Evolutionary conservation across 768 basidiomycete genomes (phyloP), one percentile per base, ranked within the genome.

Genomic region (Gymnopilus junonius): DNA sequence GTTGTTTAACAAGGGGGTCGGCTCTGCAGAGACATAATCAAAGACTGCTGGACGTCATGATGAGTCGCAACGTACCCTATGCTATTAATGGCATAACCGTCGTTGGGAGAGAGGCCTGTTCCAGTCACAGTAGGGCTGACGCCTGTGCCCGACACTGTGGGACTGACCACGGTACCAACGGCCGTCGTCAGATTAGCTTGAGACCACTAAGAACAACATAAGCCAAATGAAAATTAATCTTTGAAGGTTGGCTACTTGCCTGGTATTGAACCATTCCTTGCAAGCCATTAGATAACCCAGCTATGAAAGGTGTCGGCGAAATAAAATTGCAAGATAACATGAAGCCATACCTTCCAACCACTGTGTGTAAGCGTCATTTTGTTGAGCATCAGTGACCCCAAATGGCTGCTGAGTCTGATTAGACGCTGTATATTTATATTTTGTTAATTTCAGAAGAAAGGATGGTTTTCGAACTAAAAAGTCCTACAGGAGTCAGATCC

Each of bases 61-160:
- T 17, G 12, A n/a, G n/a, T 11, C 40, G 12, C 20, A 27, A 67
- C 81, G 54, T 67, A 83, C 82, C 77, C 80, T 64, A 69, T 56
- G 14, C 79, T 81, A 37, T 77, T 74, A 57, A 68, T 77, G 37
- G 79, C 77, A 68, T 90, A 90, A 71, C 89, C 89, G 73, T 90
- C 89, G 59, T 87, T 86, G 27, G 89, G 89, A 3, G 87, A 86
- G n/a, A 77, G 56, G 7, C 85, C 86, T 4, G 82, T 82, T 20
- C 74, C 73, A 42, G 73, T 73, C 15, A 69, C 68, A 27, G 61
- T 74, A 6, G 73, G 62, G 34, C 75, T 74, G 25, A 70, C 65
- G 7, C 72, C 66, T 0, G 79, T 83, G 7, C 76, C 74, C 45
- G 71, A 74, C 17, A 68, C 65, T 27, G 67, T 64, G 0, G 79